Base-by-base conservation (phyloP, 148 eudicot species). In the Amaranthus cruentus region DNA sequence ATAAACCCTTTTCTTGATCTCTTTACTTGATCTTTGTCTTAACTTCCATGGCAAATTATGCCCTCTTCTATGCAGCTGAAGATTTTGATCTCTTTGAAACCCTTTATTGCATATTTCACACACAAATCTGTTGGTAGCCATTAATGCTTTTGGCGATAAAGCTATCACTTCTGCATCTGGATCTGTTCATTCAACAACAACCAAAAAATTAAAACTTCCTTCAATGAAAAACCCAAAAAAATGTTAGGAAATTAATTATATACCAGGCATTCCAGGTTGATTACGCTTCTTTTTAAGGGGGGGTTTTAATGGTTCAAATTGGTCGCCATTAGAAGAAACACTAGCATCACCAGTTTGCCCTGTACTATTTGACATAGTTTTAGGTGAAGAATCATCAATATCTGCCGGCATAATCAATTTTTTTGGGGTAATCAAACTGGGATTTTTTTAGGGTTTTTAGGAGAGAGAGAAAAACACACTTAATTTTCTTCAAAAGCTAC, bases 231-330 rank as follows among this genome's bases (percentile, higher is more conserved):
- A 9, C 6, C 54, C 0, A 53, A 38, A 67, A 6, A 5, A 9
- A 13, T 4, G 0, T 28, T 28, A 55, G 9, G 0, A 63, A 18
- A 5, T 28, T 28, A 28, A 28, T 28, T 1, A 28, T 1, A 10
- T 81, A 93, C 98, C 98, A 53, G 98, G 98, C 96, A 88, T 90
- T 75, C 98, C 98, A 48, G 98, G 92, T 63, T 90, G 90, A 84
- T 87, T 93, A 9, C 98, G 84, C 82, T 85, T 93, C 83, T 88
- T 87, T 73, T 87, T 93, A 1, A 42, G 66, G 0, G 87, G 77
- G 1, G 90, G 76, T 14, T 79, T 78, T 2, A 78, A 48, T n/a
- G 85, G 79, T 6, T 78, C 81, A 6, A 73, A 43, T 63, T 83
- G 92, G 75, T 88, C 85, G 18, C 84, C 90, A 51, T 84, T 75